A percentile compares a stretch with the other conserved stretches of the same genome.
These are phyloP conservation scores for Globisporangium rhizosaccharum DNA, from an alignment of 352 stramenopile genomes.

Conservation along the genomic window DNA sequence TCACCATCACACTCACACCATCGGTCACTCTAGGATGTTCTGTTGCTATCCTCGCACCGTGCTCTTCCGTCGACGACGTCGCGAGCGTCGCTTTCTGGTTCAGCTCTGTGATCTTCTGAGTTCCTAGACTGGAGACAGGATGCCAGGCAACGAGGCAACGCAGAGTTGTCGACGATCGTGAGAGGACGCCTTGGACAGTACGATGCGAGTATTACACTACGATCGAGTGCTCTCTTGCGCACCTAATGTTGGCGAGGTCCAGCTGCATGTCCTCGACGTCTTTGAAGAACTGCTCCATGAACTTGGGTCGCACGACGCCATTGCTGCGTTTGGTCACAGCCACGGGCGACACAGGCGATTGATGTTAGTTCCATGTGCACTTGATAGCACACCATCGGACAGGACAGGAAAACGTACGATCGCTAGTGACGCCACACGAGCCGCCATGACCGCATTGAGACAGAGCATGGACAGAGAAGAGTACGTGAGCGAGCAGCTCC, in stretches of 20 bases:
- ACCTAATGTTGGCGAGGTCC: slow-evolving; percentile 89
- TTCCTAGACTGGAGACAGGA: slow-evolving; percentile 56
- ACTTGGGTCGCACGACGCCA: slow-evolving; percentile 64
- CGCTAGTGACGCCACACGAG: not conserved
- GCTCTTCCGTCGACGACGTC: slow-evolving; percentile 91
- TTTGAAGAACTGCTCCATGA: slow-evolving; percentile 95
- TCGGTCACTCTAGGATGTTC: not conserved
- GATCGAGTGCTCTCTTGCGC: slow-evolving; percentile 1
- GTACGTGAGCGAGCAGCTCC: not conserved
- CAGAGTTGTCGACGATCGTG: not conserved
- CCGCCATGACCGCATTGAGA: not conserved
- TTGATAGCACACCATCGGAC: not conserved
- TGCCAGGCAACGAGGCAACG: not conserved
- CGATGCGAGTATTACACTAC: not conserved
- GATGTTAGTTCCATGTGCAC: no score
- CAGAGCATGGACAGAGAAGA: not conserved
- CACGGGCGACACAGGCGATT: not conserved
- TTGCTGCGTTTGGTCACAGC: slow-evolving; percentile 15
- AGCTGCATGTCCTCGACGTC: slow-evolving; percentile 94
- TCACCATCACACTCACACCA: not conserved
- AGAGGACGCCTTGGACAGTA: not conserved
- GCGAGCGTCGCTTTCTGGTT: slow-evolving; percentile 92
- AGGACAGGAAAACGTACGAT: not conserved
- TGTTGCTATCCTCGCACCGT: slow-evolving; percentile 25
- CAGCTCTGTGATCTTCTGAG: slow-evolving; percentile 88